Evolutionary conservation across 2,329 filamentous ascomycete genomes (phyloP).

Genomic region (Aspergillus sp.): DNA sequence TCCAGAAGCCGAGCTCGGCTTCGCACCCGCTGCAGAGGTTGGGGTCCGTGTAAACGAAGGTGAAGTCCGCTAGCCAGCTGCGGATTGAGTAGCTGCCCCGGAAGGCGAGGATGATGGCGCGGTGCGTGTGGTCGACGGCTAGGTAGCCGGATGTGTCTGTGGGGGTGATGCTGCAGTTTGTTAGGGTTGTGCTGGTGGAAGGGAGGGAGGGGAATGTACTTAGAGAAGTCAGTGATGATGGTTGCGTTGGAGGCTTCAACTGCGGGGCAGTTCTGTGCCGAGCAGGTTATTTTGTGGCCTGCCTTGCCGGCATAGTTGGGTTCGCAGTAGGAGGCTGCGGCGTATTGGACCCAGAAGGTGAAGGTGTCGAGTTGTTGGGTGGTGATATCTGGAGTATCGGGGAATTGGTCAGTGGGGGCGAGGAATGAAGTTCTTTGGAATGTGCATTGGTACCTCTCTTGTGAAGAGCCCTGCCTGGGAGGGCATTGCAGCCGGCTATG

Average conservation of each 20-base stretch:
- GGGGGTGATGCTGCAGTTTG: constrained; percentile 15
- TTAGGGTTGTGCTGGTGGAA: not conserved
- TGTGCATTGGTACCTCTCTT: not conserved
- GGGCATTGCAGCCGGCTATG: not conserved
- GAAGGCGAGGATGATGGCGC: constrained; percentile 40
- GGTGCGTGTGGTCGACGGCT: constrained; percentile 50
- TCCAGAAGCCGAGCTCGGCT: constrained; percentile 51
- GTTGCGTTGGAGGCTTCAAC: constrained; percentile 38
- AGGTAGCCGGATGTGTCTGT: constrained; percentile 53
- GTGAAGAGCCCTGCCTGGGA: not conserved
- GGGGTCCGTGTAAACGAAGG: constrained; percentile 33
- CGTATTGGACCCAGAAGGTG: constrained; percentile 52
- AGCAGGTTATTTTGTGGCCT: constrained; percentile 47
- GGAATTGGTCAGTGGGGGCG: not conserved
- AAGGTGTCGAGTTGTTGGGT: constrained; percentile 26
- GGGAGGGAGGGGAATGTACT: constrained; percentile 32
- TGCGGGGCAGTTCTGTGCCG: constrained; percentile 46
- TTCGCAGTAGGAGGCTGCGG: constrained; percentile 53
- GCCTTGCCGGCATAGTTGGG: constrained; percentile 46
- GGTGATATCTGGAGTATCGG: not conserved
- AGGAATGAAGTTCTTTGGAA: not conserved
- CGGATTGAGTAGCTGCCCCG: constrained; percentile 39
- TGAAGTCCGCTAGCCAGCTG: constrained; percentile 32
- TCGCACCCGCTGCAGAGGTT: constrained; percentile 47
- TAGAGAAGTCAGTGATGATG: constrained; percentile 50